Percentiles rank a stretch among this genome's conserved stretches.
phyloP scores from a whole-genome alignment of 192 early-diverging fungal genomes.

The Coemansia sp. region DNA sequence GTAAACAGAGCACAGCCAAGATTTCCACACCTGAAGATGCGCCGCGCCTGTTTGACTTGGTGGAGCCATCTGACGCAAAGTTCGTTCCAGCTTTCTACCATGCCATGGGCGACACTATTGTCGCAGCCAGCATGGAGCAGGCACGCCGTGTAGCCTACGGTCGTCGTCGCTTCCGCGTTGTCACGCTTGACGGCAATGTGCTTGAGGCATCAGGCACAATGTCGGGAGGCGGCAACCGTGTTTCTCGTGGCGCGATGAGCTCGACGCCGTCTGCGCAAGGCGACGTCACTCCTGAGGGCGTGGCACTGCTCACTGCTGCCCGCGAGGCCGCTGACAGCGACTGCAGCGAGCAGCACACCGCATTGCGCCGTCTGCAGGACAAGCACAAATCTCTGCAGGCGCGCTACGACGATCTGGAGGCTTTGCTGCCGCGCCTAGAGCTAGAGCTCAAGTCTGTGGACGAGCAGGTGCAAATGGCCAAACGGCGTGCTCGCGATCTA shows the following conservation, averaged over 20 bases:
- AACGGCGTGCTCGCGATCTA: conserved; percentile 60
- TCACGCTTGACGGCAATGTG: conserved; percentile 87
- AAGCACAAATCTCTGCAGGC: conserved; percentile 51
- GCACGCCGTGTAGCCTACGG: conserved; percentile 90
- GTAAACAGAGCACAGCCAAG: conserved; percentile 49
- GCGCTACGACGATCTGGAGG: conserved; percentile 60
- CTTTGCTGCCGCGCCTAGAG: conserved; percentile 64
- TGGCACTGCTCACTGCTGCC: conserved; percentile 61
- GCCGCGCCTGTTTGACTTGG: conserved; percentile 87
- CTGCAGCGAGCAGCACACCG: conserved; percentile 51
- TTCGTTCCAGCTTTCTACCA: conserved; percentile 86
- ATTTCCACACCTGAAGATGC: conserved; percentile 74
- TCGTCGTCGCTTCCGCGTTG: conserved; percentile 81
- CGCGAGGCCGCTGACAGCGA: conserved; percentile 60
- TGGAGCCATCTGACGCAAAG: conserved; percentile 69
- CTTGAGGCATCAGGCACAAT: conserved; percentile 92
- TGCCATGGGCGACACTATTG: conserved; percentile 81
- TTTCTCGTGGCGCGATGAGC: conserved; percentile 84
- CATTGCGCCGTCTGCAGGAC: conserved; percentile 25
- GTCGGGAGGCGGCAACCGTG: conserved; percentile 82
- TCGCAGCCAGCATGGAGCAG: conserved; percentile 75
- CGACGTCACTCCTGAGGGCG: conserved; percentile 55
- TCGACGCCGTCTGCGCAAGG: conserved; percentile 61
- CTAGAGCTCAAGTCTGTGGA: conserved; percentile 71
- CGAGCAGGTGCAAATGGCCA: conserved; percentile 66